These are phyloP conservation scores for Plasmodium coatneyi DNA, from an alignment of 169 alveolate species.

Conservation along the genomic window DNA sequence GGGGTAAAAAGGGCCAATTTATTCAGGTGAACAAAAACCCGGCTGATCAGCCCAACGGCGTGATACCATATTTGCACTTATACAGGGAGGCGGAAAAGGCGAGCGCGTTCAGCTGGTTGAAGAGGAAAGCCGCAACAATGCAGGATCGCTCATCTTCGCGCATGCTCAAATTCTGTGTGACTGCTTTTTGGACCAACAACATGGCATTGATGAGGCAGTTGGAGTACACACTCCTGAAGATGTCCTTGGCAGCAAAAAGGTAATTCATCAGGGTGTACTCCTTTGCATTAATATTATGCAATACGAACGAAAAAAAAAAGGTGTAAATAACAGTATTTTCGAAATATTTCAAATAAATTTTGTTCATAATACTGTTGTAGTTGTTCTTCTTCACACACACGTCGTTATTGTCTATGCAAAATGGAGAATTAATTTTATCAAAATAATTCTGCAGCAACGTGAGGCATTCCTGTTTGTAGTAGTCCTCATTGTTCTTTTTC, in stretches of 20 bases:
- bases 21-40: not conserved
- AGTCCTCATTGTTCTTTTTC: conserved; percentile 31
- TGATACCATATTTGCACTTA: conserved; percentile 73
- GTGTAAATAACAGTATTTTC: conserved; percentile 64
- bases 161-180: not conserved
- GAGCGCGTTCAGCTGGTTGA: conserved; percentile 31
- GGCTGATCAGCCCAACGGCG: not conserved
- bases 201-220: conserved; percentile 40
- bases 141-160: not conserved
- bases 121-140: conserved; percentile 2
- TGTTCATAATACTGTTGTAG: conserved; percentile 49
- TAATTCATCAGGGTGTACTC: conserved; percentile 34
- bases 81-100: conserved; percentile 30
- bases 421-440: conserved; percentile 13
- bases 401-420: conserved; percentile 1
- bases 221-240: conserved; percentile 34
- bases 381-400: not conserved
- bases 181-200: conserved; percentile 33
- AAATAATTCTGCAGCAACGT: conserved; percentile 5
- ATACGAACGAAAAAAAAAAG: conserved; percentile 40
- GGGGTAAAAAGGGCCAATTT: not conserved
- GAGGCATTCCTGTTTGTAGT: conserved; percentile 42
- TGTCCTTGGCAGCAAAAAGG: conserved; percentile 31
- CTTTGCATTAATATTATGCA: conserved; percentile 63
- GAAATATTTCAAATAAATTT: conserved; percentile 55